Conservation (phyloP, 768 basidiomycete genomes). For the Termitomyces sp. region DNA sequence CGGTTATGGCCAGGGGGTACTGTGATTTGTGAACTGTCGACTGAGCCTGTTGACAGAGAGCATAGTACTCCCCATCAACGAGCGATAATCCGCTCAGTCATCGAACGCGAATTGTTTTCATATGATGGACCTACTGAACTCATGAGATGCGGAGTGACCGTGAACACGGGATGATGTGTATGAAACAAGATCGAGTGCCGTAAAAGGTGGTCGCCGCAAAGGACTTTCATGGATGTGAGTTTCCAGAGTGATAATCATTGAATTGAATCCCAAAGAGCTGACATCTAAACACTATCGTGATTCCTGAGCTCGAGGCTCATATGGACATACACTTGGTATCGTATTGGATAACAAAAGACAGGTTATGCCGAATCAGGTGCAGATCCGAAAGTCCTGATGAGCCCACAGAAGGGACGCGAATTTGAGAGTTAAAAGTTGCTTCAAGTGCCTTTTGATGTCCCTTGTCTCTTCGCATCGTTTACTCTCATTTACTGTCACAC, state of each 20-base stretch:
- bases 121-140: too few species aligned
- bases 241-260: not conserved
- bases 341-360: not conserved
- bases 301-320: not conserved
- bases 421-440: not conserved
- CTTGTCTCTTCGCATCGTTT: too few species aligned
- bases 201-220: not conserved
- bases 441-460: not conserved
- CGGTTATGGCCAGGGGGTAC: too few species aligned
- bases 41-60: too few species aligned
- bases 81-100: too few species aligned
- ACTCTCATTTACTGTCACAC: not conserved
- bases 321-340: too few species aligned
- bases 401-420: not conserved
- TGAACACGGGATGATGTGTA: not conserved
- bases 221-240: not conserved
- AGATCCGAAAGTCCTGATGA: not conserved
- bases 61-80: too few species aligned
- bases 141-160: not conserved
- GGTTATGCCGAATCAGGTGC: not conserved
- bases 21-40: too few species aligned
- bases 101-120: too few species aligned
- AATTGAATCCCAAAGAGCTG: not conserved
- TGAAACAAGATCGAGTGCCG: not conserved
- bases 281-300: not conserved